Conservation (phyloP, 2,329 filamentous ascomycete genomes). For the Metarhizium album region DNA sequence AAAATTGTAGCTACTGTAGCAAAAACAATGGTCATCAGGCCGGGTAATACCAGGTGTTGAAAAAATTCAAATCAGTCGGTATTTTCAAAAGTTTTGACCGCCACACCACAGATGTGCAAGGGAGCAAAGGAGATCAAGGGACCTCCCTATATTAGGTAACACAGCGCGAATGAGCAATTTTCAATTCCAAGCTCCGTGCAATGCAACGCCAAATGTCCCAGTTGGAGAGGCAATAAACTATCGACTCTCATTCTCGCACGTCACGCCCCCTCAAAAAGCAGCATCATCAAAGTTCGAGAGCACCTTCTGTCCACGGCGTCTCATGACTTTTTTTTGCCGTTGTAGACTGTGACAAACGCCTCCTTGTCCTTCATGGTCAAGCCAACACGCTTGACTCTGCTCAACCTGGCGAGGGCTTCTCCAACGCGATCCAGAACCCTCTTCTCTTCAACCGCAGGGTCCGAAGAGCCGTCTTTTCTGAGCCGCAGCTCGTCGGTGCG, state of each 20-base stretch:
- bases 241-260: neutral
- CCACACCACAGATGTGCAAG: neutral
- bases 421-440: conserved; percentile 66
- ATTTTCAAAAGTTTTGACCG: neutral
- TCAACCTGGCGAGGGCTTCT: conserved; percentile 77
- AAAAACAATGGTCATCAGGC: neutral
- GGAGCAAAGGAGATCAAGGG: neutral
- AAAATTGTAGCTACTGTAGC: neutral
- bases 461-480: conserved; percentile 13
- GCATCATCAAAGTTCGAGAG: neutral
- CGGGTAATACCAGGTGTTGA: neutral
- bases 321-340: conserved; percentile 25
- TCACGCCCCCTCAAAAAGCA: neutral
- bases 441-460: conserved; percentile 47
- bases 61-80: neutral
- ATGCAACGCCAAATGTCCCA: conserved; percentile 10
- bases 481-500: conserved; percentile 17
- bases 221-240: neutral
- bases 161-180: neutral
- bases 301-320: neutral
- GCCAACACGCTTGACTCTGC: conserved; percentile 79
- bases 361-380: conserved; percentile 74
- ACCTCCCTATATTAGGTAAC: neutral
- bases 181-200: conserved; percentile 12
- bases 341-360: conserved; percentile 64